These are phyloP conservation scores for Leccinum uliginosum DNA, from an alignment of 768 basidiomycete genomes.

Conservation along the genomic window DNA sequence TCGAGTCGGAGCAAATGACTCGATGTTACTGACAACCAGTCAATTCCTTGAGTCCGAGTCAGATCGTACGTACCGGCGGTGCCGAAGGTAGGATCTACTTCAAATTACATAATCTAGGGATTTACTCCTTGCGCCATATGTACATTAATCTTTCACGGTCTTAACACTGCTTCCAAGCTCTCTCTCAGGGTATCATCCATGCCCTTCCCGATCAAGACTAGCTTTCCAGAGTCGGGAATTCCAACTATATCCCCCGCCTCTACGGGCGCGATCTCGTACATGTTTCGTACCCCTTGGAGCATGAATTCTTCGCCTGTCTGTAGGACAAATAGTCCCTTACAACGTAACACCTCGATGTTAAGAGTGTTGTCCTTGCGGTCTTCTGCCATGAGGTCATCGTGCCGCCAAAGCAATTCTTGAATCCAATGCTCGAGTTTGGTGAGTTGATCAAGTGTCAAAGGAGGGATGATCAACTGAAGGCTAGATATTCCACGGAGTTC, in stretches of 20 bases:
- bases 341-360: slow-evolving; percentile 66
- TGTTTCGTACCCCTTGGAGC: slow-evolving; percentile 85
- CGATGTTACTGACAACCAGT: no score
- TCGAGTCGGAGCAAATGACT: background rate
- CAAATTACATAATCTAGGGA: slow-evolving; percentile 8
- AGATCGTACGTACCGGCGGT: no score
- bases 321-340: slow-evolving; percentile 76
- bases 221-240: slow-evolving; percentile 63
- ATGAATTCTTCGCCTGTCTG: slow-evolving; percentile 58
- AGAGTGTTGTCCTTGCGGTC: slow-evolving; percentile 7
- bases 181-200: slow-evolving; percentile 51
- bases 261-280: slow-evolving; percentile 74
- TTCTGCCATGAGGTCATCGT: slow-evolving; percentile 41
- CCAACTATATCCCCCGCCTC: slow-evolving; percentile 38
- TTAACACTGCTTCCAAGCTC: slow-evolving; percentile 42
- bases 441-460: slow-evolving; percentile 45
- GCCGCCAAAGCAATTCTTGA: slow-evolving; percentile 79
- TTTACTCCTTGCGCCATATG: no score
- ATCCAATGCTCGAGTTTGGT: slow-evolving; percentile 74
- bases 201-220: slow-evolving; percentile 86
- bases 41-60: no score
- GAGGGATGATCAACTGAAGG: slow-evolving; percentile 65
- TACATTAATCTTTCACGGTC: background rate
- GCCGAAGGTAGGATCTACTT: background rate
- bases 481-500: slow-evolving; percentile 81